Base-by-base conservation (phyloP, 495 filamentous ascomycete species). In the Pseudevernia furfuracea region DNA sequence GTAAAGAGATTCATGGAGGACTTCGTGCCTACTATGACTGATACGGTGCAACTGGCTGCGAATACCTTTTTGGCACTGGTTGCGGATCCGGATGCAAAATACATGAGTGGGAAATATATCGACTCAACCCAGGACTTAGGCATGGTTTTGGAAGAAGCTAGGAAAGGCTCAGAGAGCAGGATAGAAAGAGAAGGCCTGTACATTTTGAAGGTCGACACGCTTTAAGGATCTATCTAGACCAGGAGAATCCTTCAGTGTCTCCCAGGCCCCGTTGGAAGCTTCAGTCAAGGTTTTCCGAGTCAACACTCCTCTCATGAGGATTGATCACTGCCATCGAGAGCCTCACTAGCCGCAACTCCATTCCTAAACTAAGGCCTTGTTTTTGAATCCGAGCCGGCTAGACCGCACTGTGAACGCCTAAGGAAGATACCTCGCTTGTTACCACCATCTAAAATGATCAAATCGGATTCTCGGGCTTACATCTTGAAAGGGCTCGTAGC, bases 111-210 rank as follows among this genome's bases (percentile, higher is more conserved):
- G 12, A 58, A 58, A 56, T 74, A 70, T 61, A 57, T 72, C 12
- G 69, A 74, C 59, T 66, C 62, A 17, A 63, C 67, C 28, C 63
- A 71, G 58, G 71, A 74, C 57, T 41, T 74, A 59, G 72, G 65
- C 7, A 62, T 70, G 56, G 32, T 73, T n/a, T 56, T 73, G 11
- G 25, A 37, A 38, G 66, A 66, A 32, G 61, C 66, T 58, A 69
- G 62, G 61, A 69, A 69, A 38, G 67, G 67, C 52, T 25, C 58
- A 7, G 58, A 65, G 14, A 65, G 62, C 43, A 66, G 66, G 57
- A 66, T 69, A 36, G 65, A 66, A 58, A 63, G 56, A 55, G 67
- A 71, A 32, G 65, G 60, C 25, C 55, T 70, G 53, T 72, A 73
- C 59, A 61, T 37, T 9, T 62, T 73, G 65, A 73, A 71, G 38